Evolutionary conservation across 2,329 filamentous ascomycete genomes (phyloP), one percentile per base, ranked within the genome.

Genomic region (Berkeleyomyces rouxiae): DNA sequence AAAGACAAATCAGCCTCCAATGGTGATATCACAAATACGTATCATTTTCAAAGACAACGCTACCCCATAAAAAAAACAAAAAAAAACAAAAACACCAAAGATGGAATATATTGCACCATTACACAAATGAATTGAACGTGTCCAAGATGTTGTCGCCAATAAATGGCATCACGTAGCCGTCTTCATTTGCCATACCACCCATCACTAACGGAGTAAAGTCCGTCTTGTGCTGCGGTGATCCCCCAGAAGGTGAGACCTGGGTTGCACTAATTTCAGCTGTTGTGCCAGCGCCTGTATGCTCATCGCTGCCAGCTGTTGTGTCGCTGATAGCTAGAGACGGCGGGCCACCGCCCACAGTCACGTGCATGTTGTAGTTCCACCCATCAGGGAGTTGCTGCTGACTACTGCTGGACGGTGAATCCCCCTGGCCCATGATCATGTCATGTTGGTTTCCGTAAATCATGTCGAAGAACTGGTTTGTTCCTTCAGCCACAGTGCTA

Each of bases 371-470:
- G 33, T 59, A 59, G 58, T 46, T 46, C 58, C 58, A 59, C 31
- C 57, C 57, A 31, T 61, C 23, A 7, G 59, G 46, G 6, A 51
- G 37, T 9, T 44, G 40, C 4, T n/a, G 39, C 33, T 44, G 57
- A 16, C 36, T 61, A 47, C 39, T 61, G 23, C 59, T 47, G 4
- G 47, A 33, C 47, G 59, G 37, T 16, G 59, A 33, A 7, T 39
- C 16, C 43, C 40, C 46, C 33, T 53, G 37, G 6, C 37, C 39
- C n/a, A 47, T 46, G 11, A 43, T 47, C 23, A 53, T 61, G 59
- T 59, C 43, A 10, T 51, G n/a, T 16, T 49, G 42, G 23, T 63
- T 63, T 42, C 62, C 62, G 31, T 63, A 63, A 39, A 63, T 63
- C 58, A 61, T 57, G 58, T 55, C 58, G 7, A 63, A 51, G 1